Percentiles rank a stretch among this genome's conserved stretches.
Conservation (phyloP, 371 early-diverging fungal genomes). For the Syncephalastrum sp. region DNA sequence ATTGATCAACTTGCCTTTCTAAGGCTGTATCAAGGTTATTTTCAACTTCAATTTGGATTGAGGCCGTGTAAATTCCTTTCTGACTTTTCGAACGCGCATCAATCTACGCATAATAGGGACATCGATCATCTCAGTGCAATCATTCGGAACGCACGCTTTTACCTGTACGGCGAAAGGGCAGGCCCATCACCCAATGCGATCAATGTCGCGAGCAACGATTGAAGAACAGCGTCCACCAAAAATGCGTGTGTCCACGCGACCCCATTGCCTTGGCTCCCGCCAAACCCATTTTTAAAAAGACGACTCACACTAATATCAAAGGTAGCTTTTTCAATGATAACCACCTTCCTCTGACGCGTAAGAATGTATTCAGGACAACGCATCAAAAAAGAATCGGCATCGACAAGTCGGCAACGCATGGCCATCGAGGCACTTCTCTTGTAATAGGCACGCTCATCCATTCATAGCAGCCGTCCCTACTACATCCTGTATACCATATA, state of each 20-base stretch:
- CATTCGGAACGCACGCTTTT: conserved; percentile 17
- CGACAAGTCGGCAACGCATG: not conserved
- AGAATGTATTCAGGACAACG: too few species aligned
- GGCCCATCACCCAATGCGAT: conserved; percentile 23
- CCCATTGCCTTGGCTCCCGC: too few species aligned
- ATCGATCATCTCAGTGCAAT: conserved; percentile 18
- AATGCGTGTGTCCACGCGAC: conserved; percentile 14
- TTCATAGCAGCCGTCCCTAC: too few species aligned
- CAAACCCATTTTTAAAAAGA: not conserved
- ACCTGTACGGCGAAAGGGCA: conserved; percentile 20
- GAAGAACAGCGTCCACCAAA: conserved; percentile 18
- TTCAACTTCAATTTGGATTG: not conserved
- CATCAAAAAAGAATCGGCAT: conserved; percentile 1
- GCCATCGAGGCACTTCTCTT: too few species aligned
- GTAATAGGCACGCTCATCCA: too few species aligned
- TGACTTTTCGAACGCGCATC: not conserved
- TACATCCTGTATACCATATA: too few species aligned
- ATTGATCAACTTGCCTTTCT: not conserved
- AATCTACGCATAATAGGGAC: conserved; percentile 8
- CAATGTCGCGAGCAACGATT: conserved; percentile 19
- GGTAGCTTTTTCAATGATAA: not conserved
- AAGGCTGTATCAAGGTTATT: conserved; percentile 13
- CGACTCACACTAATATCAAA: not conserved
- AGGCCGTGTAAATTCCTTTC: too few species aligned
- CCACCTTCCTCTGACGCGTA: too few species aligned